Evolutionary conservation across 1,284 basidiomycete genomes (phyloP), one percentile per base, ranked within the genome.

Genomic region (Fomes fomentarius): DNA sequence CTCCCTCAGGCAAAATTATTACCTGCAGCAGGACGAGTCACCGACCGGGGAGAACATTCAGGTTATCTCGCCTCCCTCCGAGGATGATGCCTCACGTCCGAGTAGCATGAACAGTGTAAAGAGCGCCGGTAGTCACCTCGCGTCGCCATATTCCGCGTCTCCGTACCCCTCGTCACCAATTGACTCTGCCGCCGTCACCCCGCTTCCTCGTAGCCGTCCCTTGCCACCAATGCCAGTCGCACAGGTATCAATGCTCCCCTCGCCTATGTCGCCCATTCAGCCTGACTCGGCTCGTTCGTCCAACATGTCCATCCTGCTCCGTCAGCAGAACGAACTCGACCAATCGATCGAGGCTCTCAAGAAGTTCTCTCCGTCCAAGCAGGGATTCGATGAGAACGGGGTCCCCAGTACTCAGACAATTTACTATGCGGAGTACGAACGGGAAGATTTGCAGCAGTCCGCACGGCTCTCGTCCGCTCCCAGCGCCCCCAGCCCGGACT

Each of bases 281-380:
- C 53, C 59, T 9, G 45, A 58, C 21, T 68, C 68, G 11, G 60
- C 68, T 47, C 66, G 66, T 21, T 69, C 68, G 1, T 71, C 71
- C 19, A 68, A 69, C 39, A 71, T 73, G 41, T 80, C 83, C 34
- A 75, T 80, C 43, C 73, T 88, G 35, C 64, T 84, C 39, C 81
- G 81, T 26, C 80, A 87, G 62, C 85, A 88, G 64, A 76, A 69
- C 8, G 83, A 88, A 57, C 74, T 89, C 39, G 87, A 89, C 63
- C 76, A 76, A 65, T 86, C 78, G 53, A 87, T 89, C 48, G 80
- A 81, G 26, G 78, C 79, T 34, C 72, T 89, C 40, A 76, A 75
- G 46, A 52, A 80, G 24, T 78, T 83, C 62, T 80, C 81, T 12
- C 69, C 74, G 12, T 56, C 57, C 19, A 63, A 60, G 52, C 40